Conservation (phyloP, 805 yeast genomes). For the Metschnikowia peoriensis region DNA sequence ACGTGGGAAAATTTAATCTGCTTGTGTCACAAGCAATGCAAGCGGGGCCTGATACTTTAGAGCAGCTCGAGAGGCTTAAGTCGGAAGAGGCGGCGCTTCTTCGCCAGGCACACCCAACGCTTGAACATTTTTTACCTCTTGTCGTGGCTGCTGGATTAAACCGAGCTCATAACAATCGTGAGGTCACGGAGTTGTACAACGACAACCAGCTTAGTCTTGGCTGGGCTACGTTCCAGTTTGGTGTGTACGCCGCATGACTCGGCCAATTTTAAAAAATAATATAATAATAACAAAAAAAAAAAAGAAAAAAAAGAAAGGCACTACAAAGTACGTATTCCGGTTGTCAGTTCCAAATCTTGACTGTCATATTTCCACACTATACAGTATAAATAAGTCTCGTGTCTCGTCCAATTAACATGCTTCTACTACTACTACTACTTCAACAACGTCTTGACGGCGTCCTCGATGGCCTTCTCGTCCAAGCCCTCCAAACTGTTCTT, state of each 20-base stretch:
- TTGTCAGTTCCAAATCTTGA: neutral
- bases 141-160: slow-evolving; percentile 59
- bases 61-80: slow-evolving; percentile 36
- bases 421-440: slow-evolving; percentile 20
- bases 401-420: neutral
- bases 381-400: neutral
- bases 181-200: slow-evolving; percentile 47
- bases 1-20: slow-evolving; percentile 51
- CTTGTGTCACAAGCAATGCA: slow-evolving; percentile 40
- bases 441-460: slow-evolving; percentile 39
- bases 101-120: slow-evolving; percentile 65
- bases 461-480: slow-evolving; percentile 44
- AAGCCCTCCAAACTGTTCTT: slow-evolving; percentile 46
- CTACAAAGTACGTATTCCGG: neutral
- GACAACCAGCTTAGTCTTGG: slow-evolving; percentile 50
- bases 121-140: slow-evolving; percentile 71
- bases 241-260: slow-evolving; percentile 11
- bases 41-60: slow-evolving; percentile 30
- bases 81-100: slow-evolving; percentile 32
- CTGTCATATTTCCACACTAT: neutral
- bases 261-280: neutral
- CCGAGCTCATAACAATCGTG: slow-evolving; percentile 17
- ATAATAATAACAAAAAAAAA: too few species aligned
- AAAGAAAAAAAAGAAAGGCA: too few species aligned
- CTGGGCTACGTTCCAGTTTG: slow-evolving; percentile 64